Evolutionary conservation across 1,284 basidiomycete species (phyloP), one percentile per base, ranked within the genome.

Genomic region (Chalciporus sp.): DNA sequence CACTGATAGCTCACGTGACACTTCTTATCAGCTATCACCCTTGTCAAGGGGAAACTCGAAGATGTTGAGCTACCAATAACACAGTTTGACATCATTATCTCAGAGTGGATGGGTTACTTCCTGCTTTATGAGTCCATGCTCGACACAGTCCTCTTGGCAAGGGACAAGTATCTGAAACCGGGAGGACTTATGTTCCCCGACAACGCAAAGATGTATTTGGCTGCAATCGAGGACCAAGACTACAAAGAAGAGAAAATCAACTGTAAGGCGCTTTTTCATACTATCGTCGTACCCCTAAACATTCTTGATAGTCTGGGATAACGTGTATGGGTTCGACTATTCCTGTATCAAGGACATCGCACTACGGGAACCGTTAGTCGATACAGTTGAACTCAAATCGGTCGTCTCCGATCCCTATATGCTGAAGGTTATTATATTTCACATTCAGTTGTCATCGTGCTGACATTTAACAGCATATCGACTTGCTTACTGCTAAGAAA

Each of bases 221-320:
- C 95, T 42, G 97, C 95, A 41, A 98, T 99, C 67, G 97, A 99
- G 75, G 97, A 99, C 73, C 90, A 96, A 69, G 97, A 99, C 60
- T 99, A 99, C 84, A 99, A 99, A 76, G 95, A 99, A 64, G 96
- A 99, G 75, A 99, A 99, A 77, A 99, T 99, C 71, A 95, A 95
- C 74, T 98, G 94, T 95, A 48, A 45, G 53, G 45, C 51, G 6
- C 9, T 23, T 23, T 14, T 16, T 50, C 23, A 31, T 49, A 12
- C 47, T 27, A 29, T 54, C 26, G 29, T 51, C 31, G 19, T 42
- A 28, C 41, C 45, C 42, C 43, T 40, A 17, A 61, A 35, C n/a
- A 35, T 45, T 26, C 12, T 28, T 49, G 8, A 29, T 64, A 96
- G 94, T 98, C 81, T 99, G 97, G 97, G 95, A 98, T 71, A 96